Percentiles rank a stretch among this genome's conserved stretches.
These are phyloP conservation scores for Decorospora gaudefroyi DNA, from an alignment of 2,329 filamentous ascomycete species.

Conservation along the genomic window DNA sequence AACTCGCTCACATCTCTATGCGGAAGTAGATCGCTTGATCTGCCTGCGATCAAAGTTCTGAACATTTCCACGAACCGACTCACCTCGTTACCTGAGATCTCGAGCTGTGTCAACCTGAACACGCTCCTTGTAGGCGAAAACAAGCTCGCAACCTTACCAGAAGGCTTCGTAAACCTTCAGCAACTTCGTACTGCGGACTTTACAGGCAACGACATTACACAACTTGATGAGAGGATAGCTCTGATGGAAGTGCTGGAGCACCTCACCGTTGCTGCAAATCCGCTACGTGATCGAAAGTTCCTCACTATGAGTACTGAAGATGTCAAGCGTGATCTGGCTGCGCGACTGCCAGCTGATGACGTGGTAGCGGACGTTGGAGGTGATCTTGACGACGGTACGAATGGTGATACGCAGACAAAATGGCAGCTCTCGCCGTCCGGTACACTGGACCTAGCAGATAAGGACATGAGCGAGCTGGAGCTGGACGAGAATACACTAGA, in stretches of 20 bases:
- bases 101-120: conserved; percentile 72
- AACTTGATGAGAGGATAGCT: conserved; percentile 75
- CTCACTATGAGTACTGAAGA: conserved; percentile 78
- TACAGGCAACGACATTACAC: conserved; percentile 78
- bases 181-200: conserved; percentile 79
- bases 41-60: conserved; percentile 75
- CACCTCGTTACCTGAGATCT: conserved; percentile 70
- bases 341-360: conserved; percentile 60
- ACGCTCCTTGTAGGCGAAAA: conserved; percentile 83
- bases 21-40: conserved; percentile 56
- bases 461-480: conserved; percentile 47
- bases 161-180: conserved; percentile 70
- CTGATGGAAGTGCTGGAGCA: conserved; percentile 77
- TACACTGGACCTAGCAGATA: conserved; percentile 51
- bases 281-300: conserved; percentile 84
- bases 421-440: conserved; percentile 46
- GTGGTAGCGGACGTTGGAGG: conserved; percentile 5
- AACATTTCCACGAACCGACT: conserved; percentile 82
- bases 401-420: conserved; percentile 8
- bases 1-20: conserved; percentile 69
- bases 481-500: conserved; percentile 46
- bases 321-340: conserved; percentile 73
- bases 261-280: conserved; percentile 84
- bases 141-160: conserved; percentile 72
- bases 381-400: conserved; percentile 8